A percentile compares a stretch with the other conserved stretches of the same genome.
Evolutionary conservation across 768 basidiomycete species (phyloP).

Genomic region (Boletus reticuloceps): DNA sequence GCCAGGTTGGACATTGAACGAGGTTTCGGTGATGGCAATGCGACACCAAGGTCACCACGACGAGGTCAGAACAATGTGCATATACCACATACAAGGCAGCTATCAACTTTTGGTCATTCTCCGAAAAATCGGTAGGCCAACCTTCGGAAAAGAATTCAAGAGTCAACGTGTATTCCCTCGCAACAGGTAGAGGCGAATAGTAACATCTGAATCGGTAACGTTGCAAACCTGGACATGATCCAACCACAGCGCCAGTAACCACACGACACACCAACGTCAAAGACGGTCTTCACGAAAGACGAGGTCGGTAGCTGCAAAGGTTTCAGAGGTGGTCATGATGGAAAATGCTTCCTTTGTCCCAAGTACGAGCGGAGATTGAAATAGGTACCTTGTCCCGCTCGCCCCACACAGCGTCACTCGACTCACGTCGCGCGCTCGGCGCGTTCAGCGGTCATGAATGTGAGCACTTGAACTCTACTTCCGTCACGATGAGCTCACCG

Average conservation of each 20-base stretch:
- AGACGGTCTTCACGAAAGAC: no score
- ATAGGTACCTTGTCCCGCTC: slow-evolving; percentile 30
- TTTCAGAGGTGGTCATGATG: no score
- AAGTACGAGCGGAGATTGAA: slow-evolving; percentile 29
- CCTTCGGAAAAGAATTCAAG: no score
- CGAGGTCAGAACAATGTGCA: no score
- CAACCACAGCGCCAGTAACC: no score
- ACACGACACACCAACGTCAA: no score
- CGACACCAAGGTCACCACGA: no score
- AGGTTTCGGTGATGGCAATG: no score
- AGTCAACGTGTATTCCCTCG: no score
- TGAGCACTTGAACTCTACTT: not conserved
- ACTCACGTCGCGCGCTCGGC: slow-evolving; percentile 27
- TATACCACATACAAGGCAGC: not conserved
- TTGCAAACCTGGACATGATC: no score
- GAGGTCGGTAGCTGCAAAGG: no score
- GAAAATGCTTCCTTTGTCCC: not conserved
- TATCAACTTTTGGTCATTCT: not conserved
- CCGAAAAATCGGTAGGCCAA: not conserved
- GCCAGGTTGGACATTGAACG: no score
- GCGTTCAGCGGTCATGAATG: slow-evolving; percentile 29
- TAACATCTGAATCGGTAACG: not conserved
- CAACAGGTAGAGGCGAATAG: not conserved
- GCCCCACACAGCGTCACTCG: slow-evolving; percentile 30
- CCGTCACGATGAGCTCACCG: not conserved